Evolutionary conservation across 1,284 basidiomycete genomes (phyloP).

Genomic region (Singerocomus inundabilis): DNA sequence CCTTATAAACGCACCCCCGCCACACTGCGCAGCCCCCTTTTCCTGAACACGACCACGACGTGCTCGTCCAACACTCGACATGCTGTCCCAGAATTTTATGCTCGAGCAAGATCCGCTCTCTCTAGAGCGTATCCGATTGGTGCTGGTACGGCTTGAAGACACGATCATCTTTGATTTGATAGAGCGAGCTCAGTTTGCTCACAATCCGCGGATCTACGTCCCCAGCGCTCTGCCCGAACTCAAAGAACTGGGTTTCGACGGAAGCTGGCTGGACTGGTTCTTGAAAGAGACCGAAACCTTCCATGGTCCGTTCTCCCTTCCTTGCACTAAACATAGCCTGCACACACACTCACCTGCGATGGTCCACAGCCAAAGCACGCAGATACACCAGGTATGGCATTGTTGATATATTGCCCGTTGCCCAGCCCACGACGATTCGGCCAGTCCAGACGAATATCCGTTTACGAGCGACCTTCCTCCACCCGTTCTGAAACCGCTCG

Average conservation of each 20-base stretch:
- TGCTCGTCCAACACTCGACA: slow-evolving; percentile 25
- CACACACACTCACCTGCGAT: background rate
- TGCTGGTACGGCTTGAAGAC: slow-evolving; percentile 90
- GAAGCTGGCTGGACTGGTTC: slow-evolving; percentile 97
- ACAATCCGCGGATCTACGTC: slow-evolving; percentile 90
- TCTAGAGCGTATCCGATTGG: slow-evolving; percentile 82
- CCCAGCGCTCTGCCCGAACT: slow-evolving; percentile 79
- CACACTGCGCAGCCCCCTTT: background rate
- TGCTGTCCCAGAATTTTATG: slow-evolving; percentile 72
- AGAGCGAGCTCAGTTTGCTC: slow-evolving; percentile 95
- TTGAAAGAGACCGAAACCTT: slow-evolving; percentile 91
- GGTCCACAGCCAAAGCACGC: slow-evolving; percentile 78
- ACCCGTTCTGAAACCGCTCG: slow-evolving; percentile 78
- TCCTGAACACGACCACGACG: slow-evolving; percentile 10
- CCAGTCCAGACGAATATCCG: slow-evolving; percentile 95
- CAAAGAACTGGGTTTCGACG: slow-evolving; percentile 67
- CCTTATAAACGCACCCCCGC: slow-evolving; percentile 16
- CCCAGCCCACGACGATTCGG: slow-evolving; percentile 5
- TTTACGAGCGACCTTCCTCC: slow-evolving; percentile 85
- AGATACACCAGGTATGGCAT: slow-evolving; percentile 79
- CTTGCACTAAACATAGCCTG: background rate
- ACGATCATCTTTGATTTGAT: slow-evolving; percentile 98
- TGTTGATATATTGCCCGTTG: background rate
- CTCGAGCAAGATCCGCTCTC: slow-evolving; percentile 75
- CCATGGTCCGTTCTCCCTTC: slow-evolving; percentile 67